These are phyloP conservation scores for Acidomyces sp. DNA, from an alignment of 495 filamentous ascomycete species.

Conservation along the genomic window DNA sequence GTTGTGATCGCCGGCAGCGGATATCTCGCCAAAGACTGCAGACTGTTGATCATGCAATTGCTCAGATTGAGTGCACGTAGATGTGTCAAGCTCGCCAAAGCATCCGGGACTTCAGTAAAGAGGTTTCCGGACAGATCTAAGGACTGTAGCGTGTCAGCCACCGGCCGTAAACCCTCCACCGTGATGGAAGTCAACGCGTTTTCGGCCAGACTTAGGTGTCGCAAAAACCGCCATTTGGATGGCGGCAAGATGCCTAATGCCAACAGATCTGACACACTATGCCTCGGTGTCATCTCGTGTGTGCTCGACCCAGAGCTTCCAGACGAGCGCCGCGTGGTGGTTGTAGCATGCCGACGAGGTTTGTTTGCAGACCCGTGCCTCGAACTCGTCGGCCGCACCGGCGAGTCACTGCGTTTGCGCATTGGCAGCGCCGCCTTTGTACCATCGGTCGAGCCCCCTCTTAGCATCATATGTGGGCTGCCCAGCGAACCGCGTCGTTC, in stretches of 20 bases:
- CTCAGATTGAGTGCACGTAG: conserved; percentile 83
- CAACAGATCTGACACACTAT: conserved; percentile 62
- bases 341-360: conserved; percentile 36
- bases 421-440: conserved; percentile 26
- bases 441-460: conserved; percentile 33
- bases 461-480: conserved; percentile 28
- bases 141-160: conserved; percentile 76
- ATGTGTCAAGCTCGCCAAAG: conserved; percentile 64
- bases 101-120: conserved; percentile 81
- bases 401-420: conserved; percentile 61
- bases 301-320: conserved; percentile 85
- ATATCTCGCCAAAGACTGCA: conserved; percentile 74
- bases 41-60: conserved; percentile 91
- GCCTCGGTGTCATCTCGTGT: conserved; percentile 51
- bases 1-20: conserved; percentile 88
- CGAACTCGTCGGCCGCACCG: conserved; percentile 57
- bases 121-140: conserved; percentile 86
- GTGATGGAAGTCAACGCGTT: conserved; percentile 74
- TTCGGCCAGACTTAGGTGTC: conserved; percentile 81
- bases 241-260: conserved; percentile 52
- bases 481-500: conserved; percentile 29
- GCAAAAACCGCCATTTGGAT: conserved; percentile 87
- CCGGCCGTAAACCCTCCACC: conserved; percentile 57
- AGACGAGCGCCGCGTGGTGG: conserved; percentile 73
- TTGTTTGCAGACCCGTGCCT: conserved; percentile 50